A percentile compares a stretch with the other conserved stretches of the same genome.
Conservation (phyloP, 192 early-diverging fungal genomes). For the Spinellus fusiger region DNA sequence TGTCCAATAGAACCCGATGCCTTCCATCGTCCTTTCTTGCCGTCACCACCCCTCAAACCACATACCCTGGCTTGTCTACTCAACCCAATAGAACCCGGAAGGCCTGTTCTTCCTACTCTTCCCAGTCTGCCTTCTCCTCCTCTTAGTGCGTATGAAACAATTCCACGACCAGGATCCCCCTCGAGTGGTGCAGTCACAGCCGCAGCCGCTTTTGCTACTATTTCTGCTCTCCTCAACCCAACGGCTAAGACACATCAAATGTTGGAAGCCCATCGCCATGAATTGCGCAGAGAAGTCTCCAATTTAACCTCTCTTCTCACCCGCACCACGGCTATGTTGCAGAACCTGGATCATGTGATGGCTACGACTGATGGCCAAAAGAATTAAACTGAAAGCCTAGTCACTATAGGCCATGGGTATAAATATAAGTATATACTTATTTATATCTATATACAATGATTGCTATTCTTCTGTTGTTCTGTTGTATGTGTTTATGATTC, state of each 20-base stretch:
- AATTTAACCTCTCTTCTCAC: constrained; percentile 44
- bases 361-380: constrained; percentile 18
- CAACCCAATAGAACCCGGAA: constrained; percentile 14
- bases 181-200: constrained; percentile 1
- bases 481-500: neutral
- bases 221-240: constrained; percentile 30
- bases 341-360: constrained; percentile 46
- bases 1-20: constrained; percentile 18
- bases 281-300: constrained; percentile 48
- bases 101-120: neutral
- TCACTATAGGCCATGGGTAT: neutral
- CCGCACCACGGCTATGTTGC: constrained; percentile 47
- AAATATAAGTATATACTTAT: neutral
- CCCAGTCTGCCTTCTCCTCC: constrained; percentile 25
- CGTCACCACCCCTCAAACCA: constrained; percentile 20
- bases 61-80: constrained; percentile 17
- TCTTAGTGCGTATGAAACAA: constrained; percentile 26
- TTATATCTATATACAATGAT: neutral
- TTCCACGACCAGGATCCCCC: constrained; percentile 19
- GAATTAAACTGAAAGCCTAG: no score
- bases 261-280: constrained; percentile 48
- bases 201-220: constrained; percentile 22
- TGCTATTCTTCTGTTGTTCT: neutral
- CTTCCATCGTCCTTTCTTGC: constrained; percentile 14
- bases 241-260: constrained; percentile 34